Evolutionary conservation across 106 monocot species (phyloP).

Genomic region (Apostasia shenzhenica): DNA sequence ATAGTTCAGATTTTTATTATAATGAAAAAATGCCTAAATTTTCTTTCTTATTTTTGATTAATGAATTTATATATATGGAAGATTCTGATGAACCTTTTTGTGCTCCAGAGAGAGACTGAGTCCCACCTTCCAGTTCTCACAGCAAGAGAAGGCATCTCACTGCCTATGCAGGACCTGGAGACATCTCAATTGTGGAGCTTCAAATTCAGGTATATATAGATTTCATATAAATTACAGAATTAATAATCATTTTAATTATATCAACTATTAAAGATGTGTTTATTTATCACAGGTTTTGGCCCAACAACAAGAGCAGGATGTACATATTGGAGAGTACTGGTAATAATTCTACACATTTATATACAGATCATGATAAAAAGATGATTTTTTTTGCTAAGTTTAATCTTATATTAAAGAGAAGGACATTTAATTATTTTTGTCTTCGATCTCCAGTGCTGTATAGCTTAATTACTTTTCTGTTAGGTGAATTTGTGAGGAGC

Average conservation of each 20-base stretch:
- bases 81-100: not conserved
- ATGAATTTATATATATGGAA: too few species aligned
- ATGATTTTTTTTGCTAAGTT: too few species aligned
- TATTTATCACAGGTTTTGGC: conserved; percentile 59
- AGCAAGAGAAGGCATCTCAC: conserved; percentile 48
- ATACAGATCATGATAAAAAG: too few species aligned
- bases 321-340: conserved; percentile 91
- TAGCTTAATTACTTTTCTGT: not conserved
- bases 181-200: conserved; percentile 69
- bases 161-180: conserved; percentile 72
- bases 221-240: not conserved
- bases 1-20: too few species aligned
- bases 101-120: conserved; percentile 79
- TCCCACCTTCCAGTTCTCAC: conserved; percentile 58
- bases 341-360: not conserved
- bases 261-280: not conserved
- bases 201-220: conserved; percentile 60
- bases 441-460: too few species aligned
- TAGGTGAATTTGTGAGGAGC: conserved; percentile 62
- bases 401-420: too few species aligned
- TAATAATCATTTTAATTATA: too few species aligned
- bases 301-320: conserved; percentile 94
- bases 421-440: too few species aligned
- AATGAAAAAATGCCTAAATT: too few species aligned
- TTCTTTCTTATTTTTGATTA: too few species aligned